phyloP scores from a whole-genome alignment of 164 flowering plant species.

The Platanus orientalis region DNA sequence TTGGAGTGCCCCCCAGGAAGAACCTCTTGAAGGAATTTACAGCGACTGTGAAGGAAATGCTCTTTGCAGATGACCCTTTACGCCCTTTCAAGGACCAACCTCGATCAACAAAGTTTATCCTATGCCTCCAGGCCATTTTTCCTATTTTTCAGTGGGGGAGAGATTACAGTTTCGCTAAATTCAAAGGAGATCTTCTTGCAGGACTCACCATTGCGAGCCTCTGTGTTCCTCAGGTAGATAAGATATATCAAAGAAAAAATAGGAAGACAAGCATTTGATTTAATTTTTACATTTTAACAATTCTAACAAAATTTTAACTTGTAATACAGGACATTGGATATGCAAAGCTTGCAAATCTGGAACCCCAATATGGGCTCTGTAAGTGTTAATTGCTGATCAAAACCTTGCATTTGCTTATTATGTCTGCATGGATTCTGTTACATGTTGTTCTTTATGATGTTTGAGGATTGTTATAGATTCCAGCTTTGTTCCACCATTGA shows the following conservation, averaged over 20 bases:
- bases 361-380: slow-evolving; percentile 68
- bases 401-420: background rate
- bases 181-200: slow-evolving; percentile 67
- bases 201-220: slow-evolving; percentile 89
- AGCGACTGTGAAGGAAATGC: slow-evolving; percentile 49
- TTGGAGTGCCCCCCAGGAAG: slow-evolving; percentile 57
- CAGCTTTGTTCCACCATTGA: slow-evolving; percentile 92
- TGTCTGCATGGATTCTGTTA: background rate
- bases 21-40: slow-evolving; percentile 49
- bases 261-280: background rate
- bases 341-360: slow-evolving; percentile 63
- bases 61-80: slow-evolving; percentile 74
- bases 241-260: too few species aligned
- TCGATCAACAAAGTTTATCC: slow-evolving; percentile 41
- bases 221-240: slow-evolving; percentile 77
- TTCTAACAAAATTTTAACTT: background rate
- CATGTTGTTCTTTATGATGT: slow-evolving; percentile 3
- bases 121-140: slow-evolving; percentile 60
- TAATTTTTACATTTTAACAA: background rate
- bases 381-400: slow-evolving; percentile 23
- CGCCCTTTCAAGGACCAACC: slow-evolving; percentile 70
- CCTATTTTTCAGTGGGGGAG: slow-evolving; percentile 72
- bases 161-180: slow-evolving; percentile 41
- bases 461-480: slow-evolving; percentile 46
- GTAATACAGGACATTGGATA: slow-evolving; percentile 64